Evolutionary conservation across 2,329 filamentous ascomycete genomes (phyloP).

Genomic region (Waltergamsia citrina): DNA sequence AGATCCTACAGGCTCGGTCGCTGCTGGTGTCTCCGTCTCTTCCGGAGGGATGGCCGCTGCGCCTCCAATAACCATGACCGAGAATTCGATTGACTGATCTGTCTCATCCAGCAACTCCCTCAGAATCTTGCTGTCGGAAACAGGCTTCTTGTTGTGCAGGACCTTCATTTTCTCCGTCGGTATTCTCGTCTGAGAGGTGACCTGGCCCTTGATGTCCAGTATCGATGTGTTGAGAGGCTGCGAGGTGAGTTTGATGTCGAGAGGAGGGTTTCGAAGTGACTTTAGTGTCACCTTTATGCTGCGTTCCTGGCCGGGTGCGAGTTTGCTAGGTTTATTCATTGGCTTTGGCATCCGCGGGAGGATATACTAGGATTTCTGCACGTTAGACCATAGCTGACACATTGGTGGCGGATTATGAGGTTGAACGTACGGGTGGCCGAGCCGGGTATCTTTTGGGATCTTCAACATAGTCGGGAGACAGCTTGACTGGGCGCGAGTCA

Average conservation of each 20-base stretch:
- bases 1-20: conserved; percentile 31
- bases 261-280: conserved; percentile 65
- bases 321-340: conserved; percentile 38
- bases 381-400: neutral
- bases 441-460: conserved; percentile 72
- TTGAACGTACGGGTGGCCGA: conserved; percentile 56
- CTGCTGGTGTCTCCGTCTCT: conserved; percentile 18
- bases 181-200: conserved; percentile 54
- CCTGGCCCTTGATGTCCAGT: conserved; percentile 65
- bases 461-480: conserved; percentile 84
- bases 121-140: conserved; percentile 66
- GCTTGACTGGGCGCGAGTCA: conserved; percentile 69
- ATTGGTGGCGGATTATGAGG: conserved; percentile 2
- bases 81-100: conserved; percentile 56
- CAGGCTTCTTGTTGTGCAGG: conserved; percentile 79
- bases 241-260: conserved; percentile 56
- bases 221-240: conserved; percentile 62
- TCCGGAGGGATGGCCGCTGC: conserved; percentile 34
- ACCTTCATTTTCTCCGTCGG: conserved; percentile 76
- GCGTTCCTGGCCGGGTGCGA: conserved; percentile 42
- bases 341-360: conserved; percentile 57
- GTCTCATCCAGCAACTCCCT: conserved; percentile 56
- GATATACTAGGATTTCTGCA: conserved; percentile 44
- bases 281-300: conserved; percentile 55
- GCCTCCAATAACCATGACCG: conserved; percentile 81